phyloP scores from a whole-genome alignment of 2,329 filamentous ascomycete genomes.

The Nannizziopsis arthrosporioides region DNA sequence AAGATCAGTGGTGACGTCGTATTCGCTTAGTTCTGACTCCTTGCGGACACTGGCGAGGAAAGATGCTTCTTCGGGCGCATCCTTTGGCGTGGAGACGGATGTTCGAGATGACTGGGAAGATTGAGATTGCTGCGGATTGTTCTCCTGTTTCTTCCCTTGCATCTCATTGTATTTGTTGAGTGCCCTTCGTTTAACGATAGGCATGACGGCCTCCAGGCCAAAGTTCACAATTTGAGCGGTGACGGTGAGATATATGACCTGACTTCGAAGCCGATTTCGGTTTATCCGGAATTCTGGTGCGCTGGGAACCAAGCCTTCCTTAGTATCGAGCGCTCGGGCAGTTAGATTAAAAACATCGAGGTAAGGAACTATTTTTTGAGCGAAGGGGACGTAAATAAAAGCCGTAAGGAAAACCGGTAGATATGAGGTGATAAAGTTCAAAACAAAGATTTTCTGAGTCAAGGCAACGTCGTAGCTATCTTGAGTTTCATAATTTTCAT shows the following conservation, averaged over 20 bases:
- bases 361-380: constrained; percentile 68
- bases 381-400: constrained; percentile 91
- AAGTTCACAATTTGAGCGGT: constrained; percentile 74
- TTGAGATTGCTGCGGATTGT: constrained; percentile 13
- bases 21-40: constrained; percentile 69
- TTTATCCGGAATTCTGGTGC: constrained; percentile 62
- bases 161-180: constrained; percentile 70
- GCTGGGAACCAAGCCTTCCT: constrained; percentile 55
- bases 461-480: constrained; percentile 73
- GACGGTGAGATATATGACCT: constrained; percentile 62
- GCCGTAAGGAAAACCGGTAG: constrained; percentile 83
- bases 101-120: constrained; percentile 20
- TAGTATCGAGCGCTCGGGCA: constrained; percentile 62
- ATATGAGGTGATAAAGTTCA: constrained; percentile 95
- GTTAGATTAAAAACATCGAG: constrained; percentile 69
- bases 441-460: constrained; percentile 84
- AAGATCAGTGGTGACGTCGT: constrained; percentile 83
- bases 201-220: constrained; percentile 70
- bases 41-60: constrained; percentile 73
- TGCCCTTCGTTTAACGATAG: constrained; percentile 67
- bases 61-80: constrained; percentile 62
- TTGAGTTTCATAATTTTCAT: constrained; percentile 85
- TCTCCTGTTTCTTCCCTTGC: constrained; percentile 38
- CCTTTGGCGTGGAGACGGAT: constrained; percentile 43
- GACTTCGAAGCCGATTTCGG: constrained; percentile 75